phyloP scores from a whole-genome alignment of 208 protist genomes.

The Leishmania amazonensis region DNA sequence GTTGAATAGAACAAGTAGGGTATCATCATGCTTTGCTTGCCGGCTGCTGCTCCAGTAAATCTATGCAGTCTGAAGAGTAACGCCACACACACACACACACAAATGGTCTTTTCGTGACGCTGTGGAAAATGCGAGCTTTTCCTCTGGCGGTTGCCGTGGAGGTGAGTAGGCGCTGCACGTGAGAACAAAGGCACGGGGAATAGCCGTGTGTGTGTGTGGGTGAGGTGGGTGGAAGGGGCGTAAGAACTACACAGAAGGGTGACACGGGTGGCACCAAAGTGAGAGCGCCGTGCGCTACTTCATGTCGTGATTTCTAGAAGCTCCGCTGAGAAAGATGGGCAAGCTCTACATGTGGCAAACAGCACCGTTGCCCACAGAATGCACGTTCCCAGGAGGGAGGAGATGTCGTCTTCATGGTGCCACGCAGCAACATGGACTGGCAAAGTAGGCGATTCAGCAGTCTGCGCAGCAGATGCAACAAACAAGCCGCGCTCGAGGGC shows the following conservation, averaged over 20 bases:
- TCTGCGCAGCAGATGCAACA: neutral
- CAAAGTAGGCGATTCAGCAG: neutral
- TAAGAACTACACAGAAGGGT: neutral
- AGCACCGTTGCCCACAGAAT: neutral
- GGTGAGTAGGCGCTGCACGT: neutral
- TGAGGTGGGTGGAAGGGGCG: no score
- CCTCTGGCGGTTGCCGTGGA: neutral
- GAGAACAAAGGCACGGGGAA: neutral
- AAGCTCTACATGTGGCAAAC: neutral
- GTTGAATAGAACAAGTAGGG: slow-evolving; percentile 12
- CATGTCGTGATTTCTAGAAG: neutral
- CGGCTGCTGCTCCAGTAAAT: no score
- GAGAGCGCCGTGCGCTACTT: neutral
- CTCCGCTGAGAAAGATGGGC: neutral
- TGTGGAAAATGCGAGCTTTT: neutral
- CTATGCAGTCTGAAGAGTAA: neutral
- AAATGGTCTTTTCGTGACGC: neutral
- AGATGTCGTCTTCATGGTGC: neutral
- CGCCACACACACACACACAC: neutral
- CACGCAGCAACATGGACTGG: neutral
- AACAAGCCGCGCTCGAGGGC: neutral
- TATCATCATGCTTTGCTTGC: slow-evolving; percentile 2
- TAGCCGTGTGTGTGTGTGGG: no score
- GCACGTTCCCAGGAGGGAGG: neutral
- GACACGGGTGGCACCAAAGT: no score